Percentiles rank a stretch among this genome's conserved stretches.
Evolutionary conservation across 352 stramenopile species (phyloP).

Genomic region (Phytophthora idaei): DNA sequence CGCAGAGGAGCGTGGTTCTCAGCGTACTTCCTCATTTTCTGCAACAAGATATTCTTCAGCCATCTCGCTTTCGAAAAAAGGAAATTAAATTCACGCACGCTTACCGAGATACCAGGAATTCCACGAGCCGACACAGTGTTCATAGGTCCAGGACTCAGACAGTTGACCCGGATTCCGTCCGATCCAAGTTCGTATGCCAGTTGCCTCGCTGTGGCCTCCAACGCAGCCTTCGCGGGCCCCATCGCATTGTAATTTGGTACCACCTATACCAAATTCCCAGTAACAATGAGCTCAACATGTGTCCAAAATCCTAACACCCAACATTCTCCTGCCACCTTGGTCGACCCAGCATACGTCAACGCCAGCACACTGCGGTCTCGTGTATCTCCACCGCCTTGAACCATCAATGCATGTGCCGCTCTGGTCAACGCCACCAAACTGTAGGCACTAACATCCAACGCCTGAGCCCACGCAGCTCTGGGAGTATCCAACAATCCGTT

Average conservation of each 20-base stretch:
- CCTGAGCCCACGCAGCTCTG: slow-evolving; percentile 66
- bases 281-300: slow-evolving; percentile 5
- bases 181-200: slow-evolving; percentile 84
- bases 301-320: background rate
- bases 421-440: slow-evolving; percentile 88
- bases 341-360: slow-evolving; percentile 87
- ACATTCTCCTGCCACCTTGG: slow-evolving; percentile 30
- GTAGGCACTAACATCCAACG: slow-evolving; percentile 89
- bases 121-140: slow-evolving; percentile 91
- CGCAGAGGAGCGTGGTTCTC: slow-evolving; percentile 66
- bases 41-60: slow-evolving; percentile 7
- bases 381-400: slow-evolving; percentile 7
- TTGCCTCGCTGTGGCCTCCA: slow-evolving; percentile 85
- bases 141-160: slow-evolving; percentile 89
- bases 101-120: slow-evolving; percentile 87
- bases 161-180: slow-evolving; percentile 89
- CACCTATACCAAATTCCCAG: slow-evolving; percentile 45
- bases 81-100: slow-evolving; percentile 1
- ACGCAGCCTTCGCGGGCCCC: slow-evolving; percentile 90
- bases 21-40: slow-evolving; percentile 86
- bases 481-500: slow-evolving; percentile 58
- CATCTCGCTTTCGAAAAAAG: background rate
- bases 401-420: slow-evolving; percentile 65
- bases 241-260: slow-evolving; percentile 93
- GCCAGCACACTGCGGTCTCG: slow-evolving; percentile 83